Conservation (phyloP, 2,329 filamentous ascomycete species). For the Exophiala sp. region DNA sequence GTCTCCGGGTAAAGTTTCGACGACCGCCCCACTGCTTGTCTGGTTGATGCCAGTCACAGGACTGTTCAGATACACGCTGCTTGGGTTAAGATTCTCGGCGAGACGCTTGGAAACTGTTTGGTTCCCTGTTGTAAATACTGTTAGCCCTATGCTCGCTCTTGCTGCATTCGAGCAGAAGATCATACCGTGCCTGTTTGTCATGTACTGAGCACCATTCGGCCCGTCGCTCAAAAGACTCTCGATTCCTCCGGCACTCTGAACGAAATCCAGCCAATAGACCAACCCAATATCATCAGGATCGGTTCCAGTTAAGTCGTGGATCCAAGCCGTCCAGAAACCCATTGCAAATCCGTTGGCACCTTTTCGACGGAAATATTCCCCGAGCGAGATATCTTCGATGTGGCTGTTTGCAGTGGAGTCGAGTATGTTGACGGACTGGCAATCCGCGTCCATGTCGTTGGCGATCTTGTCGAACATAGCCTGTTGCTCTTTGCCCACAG, state of each 20-base stretch:
- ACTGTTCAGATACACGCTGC: slow-evolving; percentile 26
- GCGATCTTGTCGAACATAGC: slow-evolving; percentile 19
- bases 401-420: slow-evolving; percentile 4
- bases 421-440: slow-evolving; percentile 6
- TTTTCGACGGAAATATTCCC: slow-evolving; percentile 5
- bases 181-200: slow-evolving; percentile 49
- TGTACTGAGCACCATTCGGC: slow-evolving; percentile 51
- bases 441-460: slow-evolving; percentile 5
- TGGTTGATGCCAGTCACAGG: slow-evolving; percentile 35
- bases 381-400: slow-evolving; percentile 6
- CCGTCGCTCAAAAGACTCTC: slow-evolving; percentile 50
- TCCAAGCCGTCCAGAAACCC: slow-evolving; percentile 5
- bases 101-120: slow-evolving; percentile 36
- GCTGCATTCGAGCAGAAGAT: slow-evolving; percentile 28
- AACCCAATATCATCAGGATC: slow-evolving; percentile 9
- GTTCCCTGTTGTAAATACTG: slow-evolving; percentile 15
- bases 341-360: slow-evolving; percentile 1
- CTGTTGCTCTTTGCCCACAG: slow-evolving; percentile 1
- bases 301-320: slow-evolving; percentile 7
- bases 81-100: slow-evolving; percentile 33
- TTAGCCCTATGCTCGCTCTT: slow-evolving; percentile 10
- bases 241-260: slow-evolving; percentile 53
- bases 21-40: slow-evolving; percentile 22
- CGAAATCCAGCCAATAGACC: slow-evolving; percentile 47
- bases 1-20: slow-evolving; percentile 20